Conservation (phyloP, 768 basidiomycete species). For the Dioszegia aurantiaca region DNA sequence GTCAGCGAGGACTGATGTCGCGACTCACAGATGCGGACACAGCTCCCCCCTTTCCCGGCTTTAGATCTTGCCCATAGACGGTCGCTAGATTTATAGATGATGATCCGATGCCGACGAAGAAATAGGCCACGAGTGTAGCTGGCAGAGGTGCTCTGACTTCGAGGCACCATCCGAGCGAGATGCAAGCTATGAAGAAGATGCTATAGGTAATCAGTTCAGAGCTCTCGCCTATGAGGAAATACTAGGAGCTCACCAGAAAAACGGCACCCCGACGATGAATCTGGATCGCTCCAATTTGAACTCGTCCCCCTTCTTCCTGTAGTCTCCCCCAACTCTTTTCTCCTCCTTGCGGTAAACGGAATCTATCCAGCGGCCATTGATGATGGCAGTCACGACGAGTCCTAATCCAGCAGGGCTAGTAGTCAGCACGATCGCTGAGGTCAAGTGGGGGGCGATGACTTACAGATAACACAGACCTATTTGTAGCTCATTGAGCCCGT, state of each 20-base stretch:
- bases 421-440: neutral
- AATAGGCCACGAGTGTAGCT: constrained; percentile 46
- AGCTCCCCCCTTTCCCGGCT: constrained; percentile 47
- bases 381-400: constrained; percentile 61
- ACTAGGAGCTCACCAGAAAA: constrained; percentile 29
- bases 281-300: constrained; percentile 26
- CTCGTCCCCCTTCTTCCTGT: constrained; percentile 25
- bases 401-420: constrained; percentile 65
- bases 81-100: constrained; percentile 34
- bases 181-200: constrained; percentile 32
- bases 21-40: constrained; percentile 49
- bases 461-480: constrained; percentile 73
- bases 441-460: too few species aligned
- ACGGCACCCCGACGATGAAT: constrained; percentile 33
- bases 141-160: constrained; percentile 42
- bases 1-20: neutral
- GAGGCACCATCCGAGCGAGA: constrained; percentile 50
- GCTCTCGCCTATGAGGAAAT: neutral
- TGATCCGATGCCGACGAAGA: constrained; percentile 46
- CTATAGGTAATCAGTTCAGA: constrained; percentile 23
- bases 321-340: constrained; percentile 29
- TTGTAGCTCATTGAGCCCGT: constrained; percentile 63
- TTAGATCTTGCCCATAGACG: constrained; percentile 50
- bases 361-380: constrained; percentile 66
- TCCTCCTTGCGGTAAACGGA: constrained; percentile 60